Percentiles rank a stretch among this genome's conserved stretches.
Evolutionary conservation across 2,329 filamentous ascomycete species (phyloP).

Genomic region (Metarhizium rileyi): DNA sequence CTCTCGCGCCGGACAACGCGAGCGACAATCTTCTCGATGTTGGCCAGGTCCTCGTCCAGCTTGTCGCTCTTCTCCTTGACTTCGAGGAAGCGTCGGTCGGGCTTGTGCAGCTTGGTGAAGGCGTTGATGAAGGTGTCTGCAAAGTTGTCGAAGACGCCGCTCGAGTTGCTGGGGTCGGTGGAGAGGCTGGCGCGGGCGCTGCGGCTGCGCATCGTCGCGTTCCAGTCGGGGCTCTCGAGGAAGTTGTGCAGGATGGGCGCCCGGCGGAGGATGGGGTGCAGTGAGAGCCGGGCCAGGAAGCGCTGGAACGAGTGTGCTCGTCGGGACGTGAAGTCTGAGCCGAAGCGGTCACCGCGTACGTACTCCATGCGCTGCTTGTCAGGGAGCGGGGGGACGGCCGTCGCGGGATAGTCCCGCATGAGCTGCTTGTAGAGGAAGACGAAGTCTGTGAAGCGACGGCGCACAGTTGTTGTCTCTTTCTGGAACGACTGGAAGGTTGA

Average conservation of each 20-base stretch:
- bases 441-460: conserved; percentile 94
- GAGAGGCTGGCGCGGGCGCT: conserved; percentile 52
- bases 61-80: conserved; percentile 89
- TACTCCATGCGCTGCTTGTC: conserved; percentile 99
- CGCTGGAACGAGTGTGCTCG: conserved; percentile 85
- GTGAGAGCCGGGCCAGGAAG: conserved; percentile 75
- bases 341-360: conserved; percentile 91
- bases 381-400: conserved; percentile 85
- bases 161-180: conserved; percentile 36
- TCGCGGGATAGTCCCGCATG: conserved; percentile 77
- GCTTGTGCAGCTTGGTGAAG: conserved; percentile 92
- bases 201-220: conserved; percentile 81
- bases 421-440: conserved; percentile 92
- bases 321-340: conserved; percentile 80
- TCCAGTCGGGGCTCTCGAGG: conserved; percentile 91
- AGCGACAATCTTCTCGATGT: conserved; percentile 93
- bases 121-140: conserved; percentile 95
- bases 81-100: conserved; percentile 88
- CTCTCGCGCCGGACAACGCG: conserved; percentile 79
- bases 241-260: conserved; percentile 78
- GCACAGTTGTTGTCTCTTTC: conserved; percentile 66
- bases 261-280: conserved; percentile 82
- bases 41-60: conserved; percentile 82
- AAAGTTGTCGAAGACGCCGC: conserved; percentile 85
- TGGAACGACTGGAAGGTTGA: conserved; percentile 93